Evolutionary conservation across 2,329 filamentous ascomycete genomes (phyloP).

Genomic region (Colletotrichum destructivum): DNA sequence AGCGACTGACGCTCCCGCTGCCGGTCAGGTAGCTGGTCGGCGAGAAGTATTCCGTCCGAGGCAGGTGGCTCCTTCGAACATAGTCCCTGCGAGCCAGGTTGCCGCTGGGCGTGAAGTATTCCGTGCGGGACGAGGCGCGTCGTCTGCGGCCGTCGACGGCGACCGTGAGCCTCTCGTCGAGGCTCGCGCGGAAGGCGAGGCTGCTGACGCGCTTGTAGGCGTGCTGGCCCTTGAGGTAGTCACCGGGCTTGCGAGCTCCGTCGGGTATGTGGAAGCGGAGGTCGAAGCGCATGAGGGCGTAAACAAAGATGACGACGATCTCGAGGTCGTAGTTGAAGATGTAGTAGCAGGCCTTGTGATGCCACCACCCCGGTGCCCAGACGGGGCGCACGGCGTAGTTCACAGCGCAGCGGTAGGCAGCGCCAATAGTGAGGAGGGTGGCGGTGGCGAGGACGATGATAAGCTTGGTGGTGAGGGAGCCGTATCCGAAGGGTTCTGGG

Average conservation of each 20-base stretch:
- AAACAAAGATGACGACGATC: conserved; percentile 77
- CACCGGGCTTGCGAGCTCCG: conserved; percentile 72
- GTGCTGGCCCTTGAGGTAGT: conserved; percentile 55
- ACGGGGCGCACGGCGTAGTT: conserved; percentile 66
- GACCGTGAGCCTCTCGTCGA: conserved; percentile 5
- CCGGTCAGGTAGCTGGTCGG: conserved; percentile 7
- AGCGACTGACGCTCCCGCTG: neutral
- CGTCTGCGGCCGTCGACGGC: neutral
- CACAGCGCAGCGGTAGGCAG: conserved; percentile 76
- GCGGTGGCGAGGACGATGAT: conserved; percentile 72
- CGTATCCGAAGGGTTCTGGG: conserved; percentile 70
- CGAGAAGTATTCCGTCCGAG: conserved; percentile 1
- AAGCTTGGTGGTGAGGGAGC: conserved; percentile 78
- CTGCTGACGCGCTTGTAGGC: conserved; percentile 36
- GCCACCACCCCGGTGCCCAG: conserved; percentile 75
- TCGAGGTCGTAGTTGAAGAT: conserved; percentile 84
- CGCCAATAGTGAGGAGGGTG: conserved; percentile 76
- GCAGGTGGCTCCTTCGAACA: neutral
- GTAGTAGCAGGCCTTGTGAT: conserved; percentile 82
- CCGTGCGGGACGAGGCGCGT: conserved; percentile 13
- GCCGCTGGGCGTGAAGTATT: conserved; percentile 19
- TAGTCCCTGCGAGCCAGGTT: neutral
- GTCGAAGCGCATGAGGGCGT: conserved; percentile 79
- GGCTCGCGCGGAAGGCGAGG: conserved; percentile 19
- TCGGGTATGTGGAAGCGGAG: conserved; percentile 75